Evolutionary conservation across 805 yeast species (phyloP), one percentile per base, ranked within the genome.

Genomic region (Monosporozyma unispora): DNA sequence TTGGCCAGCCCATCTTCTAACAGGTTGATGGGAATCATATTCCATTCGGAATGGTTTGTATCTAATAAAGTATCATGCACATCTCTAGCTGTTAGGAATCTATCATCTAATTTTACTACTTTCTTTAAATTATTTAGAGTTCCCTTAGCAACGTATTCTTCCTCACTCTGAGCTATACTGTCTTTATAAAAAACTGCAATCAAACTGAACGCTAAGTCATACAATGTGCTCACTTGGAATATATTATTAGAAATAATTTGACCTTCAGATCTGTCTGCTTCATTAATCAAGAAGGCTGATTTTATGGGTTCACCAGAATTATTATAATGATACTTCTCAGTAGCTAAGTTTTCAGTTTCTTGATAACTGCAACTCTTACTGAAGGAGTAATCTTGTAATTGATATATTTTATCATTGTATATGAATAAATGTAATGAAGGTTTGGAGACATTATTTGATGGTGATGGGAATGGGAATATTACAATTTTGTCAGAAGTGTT

Each of bases 31-130:
- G 62, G 50, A 1, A 65, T 48, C 12, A 49, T 25, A 1, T 49
- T 40, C 67, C 67, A 65, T 25, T 57, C 50, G 3, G 29, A 14
- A 44, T 66, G 62, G 4, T 67, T 64, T 0, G 59, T 39, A 6
- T 61, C 59, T 7, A 63, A 52, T 6, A 70, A 54, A 56, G 64
- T 58, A 19, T 65, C 69, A 19, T 63, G 67, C 16, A 53, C 62
- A 52, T 57, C 69, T 35, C 62, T 62, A 50, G 57, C 66, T 28
- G 58, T 56, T 39, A 57, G 63, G 65, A 52, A 65, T 11, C 52
- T 54, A 23, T 56, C 47, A n/a, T 41, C 44, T n/a, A 25, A 25
- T 22, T 31, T 21, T n/a, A 12, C 18, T 16, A 16, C 18, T 28
- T 43, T 39, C 11, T 4, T 31, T 27, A 19, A 3, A 18, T 16